These are phyloP conservation scores for Leucocoprinus leucothites DNA, from an alignment of 768 basidiomycete genomes.

Conservation along the genomic window DNA sequence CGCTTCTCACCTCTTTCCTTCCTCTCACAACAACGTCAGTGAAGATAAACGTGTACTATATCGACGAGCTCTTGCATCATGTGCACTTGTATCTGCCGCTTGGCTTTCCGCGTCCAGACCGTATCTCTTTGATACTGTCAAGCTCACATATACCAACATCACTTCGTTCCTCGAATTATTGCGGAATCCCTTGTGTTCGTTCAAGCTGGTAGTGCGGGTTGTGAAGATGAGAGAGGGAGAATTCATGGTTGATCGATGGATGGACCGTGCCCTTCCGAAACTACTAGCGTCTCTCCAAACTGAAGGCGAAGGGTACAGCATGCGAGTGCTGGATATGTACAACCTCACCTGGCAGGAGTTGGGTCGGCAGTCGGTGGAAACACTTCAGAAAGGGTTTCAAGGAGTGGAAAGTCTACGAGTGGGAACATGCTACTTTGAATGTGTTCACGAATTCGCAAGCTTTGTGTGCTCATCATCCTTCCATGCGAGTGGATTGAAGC, in stretches of 20 bases:
- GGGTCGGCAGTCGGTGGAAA: background rate
- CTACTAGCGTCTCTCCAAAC: background rate
- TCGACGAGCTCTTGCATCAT: background rate
- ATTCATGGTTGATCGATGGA: constrained; percentile 6
- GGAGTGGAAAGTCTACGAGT: constrained; percentile 1
- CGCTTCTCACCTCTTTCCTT: background rate
- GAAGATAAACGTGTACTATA: background rate
- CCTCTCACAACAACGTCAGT: background rate
- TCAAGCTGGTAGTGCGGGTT: background rate
- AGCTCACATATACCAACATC: background rate
- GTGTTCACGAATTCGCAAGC: background rate
- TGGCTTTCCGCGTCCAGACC: constrained; percentile 1
- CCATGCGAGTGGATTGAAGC: background rate
- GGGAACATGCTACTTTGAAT: constrained; percentile 10
- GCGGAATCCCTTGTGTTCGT: background rate
- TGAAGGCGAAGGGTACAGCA: background rate
- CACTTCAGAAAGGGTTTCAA: background rate
- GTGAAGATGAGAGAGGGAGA: constrained; percentile 9
- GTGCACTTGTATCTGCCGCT: background rate
- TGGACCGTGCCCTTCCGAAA: background rate
- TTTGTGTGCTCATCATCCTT: constrained; percentile 4
- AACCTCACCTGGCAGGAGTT: constrained; percentile 9
- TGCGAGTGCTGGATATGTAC: constrained; percentile 3
- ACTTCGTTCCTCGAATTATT: background rate
- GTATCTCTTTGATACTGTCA: background rate